These are phyloP conservation scores for Mortierella antarctica DNA, from an alignment of 192 early-diverging fungal genomes.

Conservation along the genomic window DNA sequence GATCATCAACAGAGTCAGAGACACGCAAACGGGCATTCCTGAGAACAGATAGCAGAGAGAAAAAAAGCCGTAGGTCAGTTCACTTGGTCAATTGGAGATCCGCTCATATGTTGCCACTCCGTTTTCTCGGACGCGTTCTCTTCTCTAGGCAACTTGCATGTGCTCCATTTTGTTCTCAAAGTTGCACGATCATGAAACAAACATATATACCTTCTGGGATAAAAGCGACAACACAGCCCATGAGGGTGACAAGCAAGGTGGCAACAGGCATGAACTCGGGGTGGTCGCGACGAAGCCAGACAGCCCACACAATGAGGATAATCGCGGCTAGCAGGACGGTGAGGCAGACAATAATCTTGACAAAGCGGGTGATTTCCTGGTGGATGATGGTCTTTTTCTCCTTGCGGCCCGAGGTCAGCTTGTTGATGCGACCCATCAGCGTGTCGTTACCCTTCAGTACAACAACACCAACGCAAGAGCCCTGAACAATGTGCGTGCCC, in stretches of 20 bases:
- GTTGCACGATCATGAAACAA: neutral
- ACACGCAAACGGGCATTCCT: conserved; percentile 82
- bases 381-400: conserved; percentile 66
- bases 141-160: neutral
- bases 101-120: conserved; percentile 26
- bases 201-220: conserved; percentile 68
- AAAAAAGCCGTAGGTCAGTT: neutral
- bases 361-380: conserved; percentile 72
- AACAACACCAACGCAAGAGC: conserved; percentile 80
- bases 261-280: conserved; percentile 65
- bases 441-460: conserved; percentile 77
- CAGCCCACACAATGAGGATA: conserved; percentile 63
- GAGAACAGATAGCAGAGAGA: neutral
- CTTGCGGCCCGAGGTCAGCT: conserved; percentile 59
- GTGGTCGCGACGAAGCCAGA: conserved; percentile 66
- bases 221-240: conserved; percentile 78
- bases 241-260: conserved; percentile 58
- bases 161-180: neutral
- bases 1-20: conserved; percentile 79
- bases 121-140: conserved; percentile 11
- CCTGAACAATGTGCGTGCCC: conserved; percentile 79
- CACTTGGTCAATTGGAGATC: neutral
- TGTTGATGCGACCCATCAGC: conserved; percentile 81
- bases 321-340: conserved; percentile 59
- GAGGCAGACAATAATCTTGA: conserved; percentile 71